These are phyloP conservation scores for Kazachstania kunashirensis DNA, from an alignment of 805 yeast species.

Conservation along the genomic window DNA sequence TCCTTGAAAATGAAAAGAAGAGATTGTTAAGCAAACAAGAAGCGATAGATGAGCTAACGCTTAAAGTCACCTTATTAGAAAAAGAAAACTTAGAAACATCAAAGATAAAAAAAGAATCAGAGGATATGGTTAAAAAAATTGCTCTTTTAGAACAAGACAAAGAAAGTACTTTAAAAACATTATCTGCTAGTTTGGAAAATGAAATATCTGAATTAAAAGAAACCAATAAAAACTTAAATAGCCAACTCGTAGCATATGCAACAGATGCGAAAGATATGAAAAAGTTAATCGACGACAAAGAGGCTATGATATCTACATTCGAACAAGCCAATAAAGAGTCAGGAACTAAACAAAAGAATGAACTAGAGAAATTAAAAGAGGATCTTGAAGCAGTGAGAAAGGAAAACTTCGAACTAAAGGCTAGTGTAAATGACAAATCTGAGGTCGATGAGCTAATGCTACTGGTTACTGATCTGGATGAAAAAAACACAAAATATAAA, in stretches of 20 bases:
- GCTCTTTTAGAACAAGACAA: no score
- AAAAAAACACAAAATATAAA: constrained; percentile 50
- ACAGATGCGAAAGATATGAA: background rate
- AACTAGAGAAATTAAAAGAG: constrained; percentile 4
- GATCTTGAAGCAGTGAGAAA: constrained; percentile 4
- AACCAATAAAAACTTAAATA: background rate
- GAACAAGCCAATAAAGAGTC: constrained; percentile 1
- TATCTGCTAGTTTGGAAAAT: background rate
- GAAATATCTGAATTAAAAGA: background rate
- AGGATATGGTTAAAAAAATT: background rate
- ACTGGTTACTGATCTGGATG: constrained; percentile 69
- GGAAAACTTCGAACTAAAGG: constrained; percentile 6
- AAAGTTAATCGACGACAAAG: background rate
- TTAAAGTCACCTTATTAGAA: no score
- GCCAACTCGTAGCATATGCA: background rate
- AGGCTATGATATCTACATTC: background rate
- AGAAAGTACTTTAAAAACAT: no score
- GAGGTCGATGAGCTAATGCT: constrained; percentile 61
- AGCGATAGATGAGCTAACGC: background rate
- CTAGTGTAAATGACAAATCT: constrained; percentile 12
- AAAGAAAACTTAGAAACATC: background rate
- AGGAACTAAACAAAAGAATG: constrained; percentile 1
- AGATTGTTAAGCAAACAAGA: background rate
- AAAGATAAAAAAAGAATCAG: background rate
- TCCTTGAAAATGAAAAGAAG: background rate